A percentile compares a stretch with the other conserved stretches of the same genome.
phyloP scores from a whole-genome alignment of 306 rosid species.

The Clitoria ternatea region DNA sequence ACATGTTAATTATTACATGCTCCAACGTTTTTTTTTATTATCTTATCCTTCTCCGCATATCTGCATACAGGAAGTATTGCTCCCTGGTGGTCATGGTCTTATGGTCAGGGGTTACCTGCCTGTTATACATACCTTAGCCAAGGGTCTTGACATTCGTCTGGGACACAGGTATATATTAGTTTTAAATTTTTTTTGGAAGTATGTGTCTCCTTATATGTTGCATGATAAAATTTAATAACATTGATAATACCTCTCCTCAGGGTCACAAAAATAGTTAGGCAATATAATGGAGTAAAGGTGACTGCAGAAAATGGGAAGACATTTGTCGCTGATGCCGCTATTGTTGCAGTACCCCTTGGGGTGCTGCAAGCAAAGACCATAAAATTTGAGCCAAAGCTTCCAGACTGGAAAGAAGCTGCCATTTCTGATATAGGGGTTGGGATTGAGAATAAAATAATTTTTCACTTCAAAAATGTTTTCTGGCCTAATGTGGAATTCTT shows the following conservation, averaged over 20 bases:
- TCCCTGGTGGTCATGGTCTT: slow-evolving; percentile 99
- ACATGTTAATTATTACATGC: not conserved
- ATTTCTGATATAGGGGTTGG: slow-evolving; percentile 90
- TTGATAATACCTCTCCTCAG: slow-evolving; percentile 42
- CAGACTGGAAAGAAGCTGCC: slow-evolving; percentile 96
- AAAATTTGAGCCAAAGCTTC: slow-evolving; percentile 87
- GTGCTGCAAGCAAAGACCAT: slow-evolving; percentile 77
- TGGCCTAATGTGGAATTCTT: slow-evolving; percentile 99
- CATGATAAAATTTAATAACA: slow-evolving; percentile 15
- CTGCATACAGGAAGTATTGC: slow-evolving; percentile 73
- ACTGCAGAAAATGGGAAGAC: slow-evolving; percentile 66
- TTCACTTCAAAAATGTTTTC: slow-evolving; percentile 88
- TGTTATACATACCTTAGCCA: slow-evolving; percentile 87
- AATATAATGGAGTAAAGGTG: slow-evolving; percentile 76
- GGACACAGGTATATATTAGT: slow-evolving; percentile 60
- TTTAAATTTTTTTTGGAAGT: not conserved
- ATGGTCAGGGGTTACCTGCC: slow-evolving; percentile 97
- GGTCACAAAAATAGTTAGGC: slow-evolving; percentile 72
- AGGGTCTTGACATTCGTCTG: slow-evolving; percentile 89
- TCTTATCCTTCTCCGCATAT: slow-evolving; percentile 6
- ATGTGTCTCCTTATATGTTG: slow-evolving; percentile 7
- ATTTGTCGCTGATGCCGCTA: slow-evolving; percentile 88
- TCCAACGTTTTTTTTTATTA: not conserved
- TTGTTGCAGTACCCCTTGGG: slow-evolving; percentile 88
- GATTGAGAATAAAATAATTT: slow-evolving; percentile 80